A percentile compares a stretch with the other conserved stretches of the same genome.
These are phyloP conservation scores for Syncephalastrum racemosum DNA, from an alignment of 371 early-diverging fungal species.

Conservation along the genomic window DNA sequence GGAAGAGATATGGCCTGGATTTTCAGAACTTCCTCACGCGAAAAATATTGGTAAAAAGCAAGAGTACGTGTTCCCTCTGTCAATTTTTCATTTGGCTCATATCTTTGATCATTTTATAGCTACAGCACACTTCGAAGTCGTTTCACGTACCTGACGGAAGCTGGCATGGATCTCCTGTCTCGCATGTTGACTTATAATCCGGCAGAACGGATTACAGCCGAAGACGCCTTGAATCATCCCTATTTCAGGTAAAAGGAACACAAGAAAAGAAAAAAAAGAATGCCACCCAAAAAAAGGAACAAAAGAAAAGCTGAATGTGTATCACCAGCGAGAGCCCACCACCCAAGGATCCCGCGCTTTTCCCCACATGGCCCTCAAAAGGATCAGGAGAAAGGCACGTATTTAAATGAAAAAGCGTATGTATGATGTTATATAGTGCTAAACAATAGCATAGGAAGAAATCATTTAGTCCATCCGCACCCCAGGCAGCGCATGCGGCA, in stretches of 20 bases:
- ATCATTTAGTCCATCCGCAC: constrained; percentile 64
- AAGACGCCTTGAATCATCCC: constrained; percentile 79
- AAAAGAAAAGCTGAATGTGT: not conserved
- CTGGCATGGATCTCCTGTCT: constrained; percentile 79
- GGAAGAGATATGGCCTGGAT: constrained; percentile 77
- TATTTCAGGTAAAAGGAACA: constrained; percentile 86
- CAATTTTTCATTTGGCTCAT: not conserved
- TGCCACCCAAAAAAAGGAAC: not conserved
- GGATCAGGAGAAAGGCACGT: constrained; percentile 68
- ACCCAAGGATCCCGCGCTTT: constrained; percentile 91
- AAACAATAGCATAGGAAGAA: constrained; percentile 28
- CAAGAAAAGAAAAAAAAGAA: constrained; percentile 7
- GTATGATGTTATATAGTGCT: no score
- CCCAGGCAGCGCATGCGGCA: constrained; percentile 61
- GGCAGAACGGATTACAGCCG: constrained; percentile 79
- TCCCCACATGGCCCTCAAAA: constrained; percentile 95
- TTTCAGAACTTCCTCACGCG: constrained; percentile 64
- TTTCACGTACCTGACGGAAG: constrained; percentile 73
- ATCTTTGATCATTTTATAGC: constrained; percentile 12
- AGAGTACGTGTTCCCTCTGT: constrained; percentile 16
- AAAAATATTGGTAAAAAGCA: constrained; percentile 50
- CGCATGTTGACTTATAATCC: constrained; percentile 91
- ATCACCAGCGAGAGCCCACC: constrained; percentile 72
- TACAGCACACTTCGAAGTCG: constrained; percentile 57
- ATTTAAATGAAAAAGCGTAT: not conserved